phyloP scores from a whole-genome alignment of 257 asterid species.

The Perilla frutescens region DNA sequence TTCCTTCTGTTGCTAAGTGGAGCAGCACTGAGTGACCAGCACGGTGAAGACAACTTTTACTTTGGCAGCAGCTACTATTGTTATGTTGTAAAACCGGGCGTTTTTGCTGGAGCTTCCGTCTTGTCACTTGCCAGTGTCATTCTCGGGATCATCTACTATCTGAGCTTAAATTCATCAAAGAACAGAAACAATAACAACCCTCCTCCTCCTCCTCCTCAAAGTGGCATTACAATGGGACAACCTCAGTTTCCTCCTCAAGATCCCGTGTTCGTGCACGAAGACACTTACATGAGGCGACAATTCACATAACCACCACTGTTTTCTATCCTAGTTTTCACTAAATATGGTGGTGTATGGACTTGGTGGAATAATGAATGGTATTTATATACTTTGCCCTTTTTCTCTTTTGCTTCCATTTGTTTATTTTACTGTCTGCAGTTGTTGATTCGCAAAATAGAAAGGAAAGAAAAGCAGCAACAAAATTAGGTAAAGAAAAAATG shows the following conservation, averaged over 20 bases:
- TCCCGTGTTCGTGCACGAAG: constrained; percentile 91
- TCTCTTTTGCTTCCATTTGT: background rate
- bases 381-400: too few relatives aligned
- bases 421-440: background rate
- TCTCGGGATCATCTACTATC: constrained; percentile 72
- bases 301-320: constrained; percentile 39
- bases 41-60: constrained; percentile 73
- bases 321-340: background rate
- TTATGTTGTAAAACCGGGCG: constrained; percentile 83
- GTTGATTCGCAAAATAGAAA: background rate
- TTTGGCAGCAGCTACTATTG: constrained; percentile 71
- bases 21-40: constrained; percentile 88
- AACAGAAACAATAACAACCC: constrained; percentile 36
- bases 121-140: constrained; percentile 70
- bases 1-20: constrained; percentile 88
- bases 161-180: constrained; percentile 54
- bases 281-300: constrained; percentile 84
- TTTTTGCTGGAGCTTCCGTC: constrained; percentile 84
- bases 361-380: background rate
- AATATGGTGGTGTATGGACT: background rate
- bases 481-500: background rate
- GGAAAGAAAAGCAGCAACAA: background rate
- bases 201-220: constrained; percentile 56
- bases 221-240: constrained; percentile 84
- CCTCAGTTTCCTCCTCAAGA: constrained; percentile 70